These are phyloP conservation scores for Kurtzmaniella cleridarum DNA, from an alignment of 805 yeast species.

Conservation along the genomic window DNA sequence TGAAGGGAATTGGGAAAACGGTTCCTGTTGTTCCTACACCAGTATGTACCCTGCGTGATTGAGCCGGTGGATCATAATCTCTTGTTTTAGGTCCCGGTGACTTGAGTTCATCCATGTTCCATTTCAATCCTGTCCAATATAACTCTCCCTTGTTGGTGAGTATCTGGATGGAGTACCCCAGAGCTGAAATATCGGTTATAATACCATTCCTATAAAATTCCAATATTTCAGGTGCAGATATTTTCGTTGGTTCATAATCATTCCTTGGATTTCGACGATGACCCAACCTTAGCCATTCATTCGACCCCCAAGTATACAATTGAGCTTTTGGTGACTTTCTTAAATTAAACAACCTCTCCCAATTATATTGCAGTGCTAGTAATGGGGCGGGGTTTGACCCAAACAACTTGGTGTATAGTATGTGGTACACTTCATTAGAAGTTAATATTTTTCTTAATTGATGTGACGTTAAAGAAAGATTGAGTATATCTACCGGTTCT, in stretches of 20 bases:
- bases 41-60: too few relatives aligned
- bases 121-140: constrained; percentile 44
- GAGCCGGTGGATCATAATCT: constrained; percentile 15
- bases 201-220: constrained; percentile 28
- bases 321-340: constrained; percentile 30
- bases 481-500: constrained; percentile 33
- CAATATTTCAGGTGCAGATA: constrained; percentile 33
- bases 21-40: too few relatives aligned
- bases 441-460: constrained; percentile 22
- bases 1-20: neutral
- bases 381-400: constrained; percentile 40
- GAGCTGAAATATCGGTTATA: constrained; percentile 48
- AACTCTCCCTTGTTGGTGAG: constrained; percentile 52
- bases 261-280: constrained; percentile 24
- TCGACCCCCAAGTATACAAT: constrained; percentile 49
- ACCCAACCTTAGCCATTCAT: constrained; percentile 44
- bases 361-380: constrained; percentile 31
- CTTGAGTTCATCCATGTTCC: constrained; percentile 13
- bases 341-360: constrained; percentile 44
- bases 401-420: constrained; percentile 40
- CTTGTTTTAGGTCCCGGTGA: constrained; percentile 25
- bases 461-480: constrained; percentile 35
- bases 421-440: constrained; percentile 29
- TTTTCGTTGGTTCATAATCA: constrained; percentile 15
- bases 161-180: constrained; percentile 61